Percentiles rank a stretch among this genome's conserved stretches.
Conservation (phyloP, 345 rosid genomes). For the Eucalyptus camaldulensis region DNA sequence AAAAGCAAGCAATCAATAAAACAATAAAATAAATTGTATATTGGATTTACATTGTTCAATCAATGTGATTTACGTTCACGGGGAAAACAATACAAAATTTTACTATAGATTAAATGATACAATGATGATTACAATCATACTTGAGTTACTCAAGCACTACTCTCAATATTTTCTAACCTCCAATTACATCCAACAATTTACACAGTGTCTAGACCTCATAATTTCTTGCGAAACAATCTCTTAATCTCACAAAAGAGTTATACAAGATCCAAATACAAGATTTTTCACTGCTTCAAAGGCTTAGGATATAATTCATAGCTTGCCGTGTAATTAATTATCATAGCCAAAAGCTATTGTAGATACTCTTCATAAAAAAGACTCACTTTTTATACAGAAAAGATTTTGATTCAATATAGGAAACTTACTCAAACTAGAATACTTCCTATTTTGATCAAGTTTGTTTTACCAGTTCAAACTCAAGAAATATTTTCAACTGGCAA, state of each 20-base stretch:
- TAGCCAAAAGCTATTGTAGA: not conserved
- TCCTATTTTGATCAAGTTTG: not conserved
- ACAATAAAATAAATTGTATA: not conserved
- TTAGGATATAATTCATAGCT: not conserved
- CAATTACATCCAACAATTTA: not conserved
- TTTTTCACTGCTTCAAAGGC: not conserved
- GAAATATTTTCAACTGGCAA: not conserved
- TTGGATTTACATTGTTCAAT: not conserved
- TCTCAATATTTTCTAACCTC: not conserved
- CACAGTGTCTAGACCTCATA: not conserved
- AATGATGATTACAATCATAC: too few relatives aligned
- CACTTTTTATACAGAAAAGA: not conserved
- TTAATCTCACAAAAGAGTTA: not conserved
- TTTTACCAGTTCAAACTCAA: not conserved
- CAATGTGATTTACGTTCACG: too few relatives aligned
- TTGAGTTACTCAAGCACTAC: not conserved
- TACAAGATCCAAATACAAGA: not conserved
- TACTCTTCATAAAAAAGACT: not conserved
- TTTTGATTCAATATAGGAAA: not conserved
- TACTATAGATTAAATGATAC: not conserved
- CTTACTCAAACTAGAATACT: not conserved
- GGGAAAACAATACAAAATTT: not conserved
- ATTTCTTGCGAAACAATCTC: not conserved
- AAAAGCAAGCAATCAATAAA: not conserved
- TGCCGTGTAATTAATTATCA: not conserved